Evolutionary conservation across 768 basidiomycete species (phyloP).

Genomic region (Boletus huronensis): DNA sequence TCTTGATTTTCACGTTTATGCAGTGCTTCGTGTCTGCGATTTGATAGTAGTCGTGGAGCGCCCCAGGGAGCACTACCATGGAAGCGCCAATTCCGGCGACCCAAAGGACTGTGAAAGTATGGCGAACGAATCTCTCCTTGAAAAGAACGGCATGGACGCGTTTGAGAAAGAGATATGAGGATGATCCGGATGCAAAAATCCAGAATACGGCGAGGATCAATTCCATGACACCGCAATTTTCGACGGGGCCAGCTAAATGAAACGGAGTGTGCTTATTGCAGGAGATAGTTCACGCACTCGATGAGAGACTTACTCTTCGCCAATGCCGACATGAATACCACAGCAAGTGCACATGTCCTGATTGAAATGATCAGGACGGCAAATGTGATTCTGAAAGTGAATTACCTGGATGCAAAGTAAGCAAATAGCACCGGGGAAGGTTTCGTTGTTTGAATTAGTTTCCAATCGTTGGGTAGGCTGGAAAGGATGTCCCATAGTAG

Average conservation of each 20-base stretch:
- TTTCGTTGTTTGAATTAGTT: constrained; percentile 13
- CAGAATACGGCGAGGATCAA: constrained; percentile 14
- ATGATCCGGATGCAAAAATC: constrained; percentile 25
- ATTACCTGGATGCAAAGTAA: constrained; percentile 25
- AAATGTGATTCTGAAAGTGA: not conserved
- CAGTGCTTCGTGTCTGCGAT: constrained; percentile 36
- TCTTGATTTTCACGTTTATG: constrained; percentile 19
- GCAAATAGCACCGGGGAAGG: constrained; percentile 17
- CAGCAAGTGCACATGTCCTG: constrained; percentile 19
- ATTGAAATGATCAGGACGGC: constrained; percentile 2
- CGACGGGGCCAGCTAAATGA: constrained; percentile 21
- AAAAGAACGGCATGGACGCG: constrained; percentile 37
- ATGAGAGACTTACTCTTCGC: constrained; percentile 17
- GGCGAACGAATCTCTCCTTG: constrained; percentile 15
- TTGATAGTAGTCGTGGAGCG: constrained; percentile 20
- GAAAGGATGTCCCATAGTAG: constrained; percentile 27
- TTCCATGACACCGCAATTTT: constrained; percentile 17
- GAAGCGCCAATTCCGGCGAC: constrained; percentile 26
- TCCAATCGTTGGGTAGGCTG: constrained; percentile 20
- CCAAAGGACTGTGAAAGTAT: constrained; percentile 33
- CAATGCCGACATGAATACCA: constrained; percentile 15
- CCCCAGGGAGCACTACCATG: constrained; percentile 25
- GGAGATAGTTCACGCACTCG: not conserved
- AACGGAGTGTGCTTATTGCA: not conserved
- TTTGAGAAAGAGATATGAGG: constrained; percentile 37